A percentile compares a stretch with the other conserved stretches of the same genome.
Evolutionary conservation across 2,329 filamentous ascomycete species (phyloP).

Genomic region (Penicillium oxalicum): DNA sequence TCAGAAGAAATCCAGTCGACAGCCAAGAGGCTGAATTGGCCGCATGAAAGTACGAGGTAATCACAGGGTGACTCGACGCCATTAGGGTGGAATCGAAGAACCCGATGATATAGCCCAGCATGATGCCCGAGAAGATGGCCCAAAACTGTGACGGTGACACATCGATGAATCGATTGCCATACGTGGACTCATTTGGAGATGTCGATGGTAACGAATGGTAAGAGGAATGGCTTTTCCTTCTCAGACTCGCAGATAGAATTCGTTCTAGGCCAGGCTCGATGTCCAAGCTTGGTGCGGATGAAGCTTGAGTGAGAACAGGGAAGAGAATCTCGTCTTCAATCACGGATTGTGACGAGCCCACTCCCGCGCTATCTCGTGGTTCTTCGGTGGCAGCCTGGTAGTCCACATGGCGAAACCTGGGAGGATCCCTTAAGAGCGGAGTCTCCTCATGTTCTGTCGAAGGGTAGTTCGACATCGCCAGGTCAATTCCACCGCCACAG

Average conservation of each 20-base stretch:
- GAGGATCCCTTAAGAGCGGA: conserved; percentile 13
- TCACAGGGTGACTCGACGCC: conserved; percentile 74
- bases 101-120: conserved; percentile 51
- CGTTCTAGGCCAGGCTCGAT: conserved; percentile 24
- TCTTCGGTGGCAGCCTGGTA: too few species aligned
- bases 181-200: conserved; percentile 13
- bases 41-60: conserved; percentile 71
- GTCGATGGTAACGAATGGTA: conserved; percentile 5
- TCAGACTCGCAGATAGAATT: conserved; percentile 12
- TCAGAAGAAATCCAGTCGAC: conserved; percentile 71
- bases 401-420: conserved; percentile 1
- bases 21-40: conserved; percentile 79
- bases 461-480: too few species aligned
- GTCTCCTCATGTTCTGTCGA: conserved; percentile 9
- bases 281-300: conserved; percentile 24
- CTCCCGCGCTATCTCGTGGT: conserved; percentile 5
- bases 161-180: conserved; percentile 33
- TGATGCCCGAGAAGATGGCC: conserved; percentile 55
- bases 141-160: conserved; percentile 49
- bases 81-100: conserved; percentile 75
- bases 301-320: conserved; percentile 20
- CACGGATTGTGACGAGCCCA: conserved; percentile 1
- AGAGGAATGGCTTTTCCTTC: conserved; percentile 6
- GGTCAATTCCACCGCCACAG: too few species aligned
- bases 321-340: conserved; percentile 17